These are phyloP conservation scores for Nannizzia gypsea DNA, from an alignment of 2,329 filamentous ascomycete species.

Conservation along the genomic window DNA sequence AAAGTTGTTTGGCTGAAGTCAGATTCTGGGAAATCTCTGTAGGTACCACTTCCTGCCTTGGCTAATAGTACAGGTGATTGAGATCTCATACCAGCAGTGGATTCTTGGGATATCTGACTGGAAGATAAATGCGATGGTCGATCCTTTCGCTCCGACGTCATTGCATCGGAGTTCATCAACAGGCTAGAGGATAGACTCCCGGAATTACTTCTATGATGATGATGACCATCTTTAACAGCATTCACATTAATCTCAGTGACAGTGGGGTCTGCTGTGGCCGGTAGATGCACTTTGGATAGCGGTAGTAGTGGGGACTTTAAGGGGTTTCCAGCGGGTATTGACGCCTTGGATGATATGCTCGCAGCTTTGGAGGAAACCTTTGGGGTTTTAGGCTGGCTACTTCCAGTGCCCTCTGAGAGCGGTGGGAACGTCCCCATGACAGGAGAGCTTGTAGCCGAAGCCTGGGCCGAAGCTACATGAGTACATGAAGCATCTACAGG, in stretches of 20 bases:
- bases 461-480: conserved; percentile 23
- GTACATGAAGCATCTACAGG: conserved; percentile 17
- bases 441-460: conserved; percentile 29
- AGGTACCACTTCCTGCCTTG: conserved; percentile 10
- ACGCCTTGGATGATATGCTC: conserved; percentile 33
- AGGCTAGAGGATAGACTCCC: conserved; percentile 23
- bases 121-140: conserved; percentile 20
- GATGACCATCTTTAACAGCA: conserved; percentile 22
- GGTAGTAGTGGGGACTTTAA: conserved; percentile 29
- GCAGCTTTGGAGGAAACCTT: conserved; percentile 32
- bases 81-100: conserved; percentile 18
- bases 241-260: conserved; percentile 37
- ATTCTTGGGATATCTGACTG: conserved; percentile 23
- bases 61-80: conserved; percentile 26
- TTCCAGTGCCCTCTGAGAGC: conserved; percentile 20
- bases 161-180: conserved; percentile 21
- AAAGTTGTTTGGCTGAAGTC: background rate
- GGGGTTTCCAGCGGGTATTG: conserved; percentile 26
- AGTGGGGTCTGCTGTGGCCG: conserved; percentile 33
- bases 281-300: conserved; percentile 25
- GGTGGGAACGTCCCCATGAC: conserved; percentile 22
- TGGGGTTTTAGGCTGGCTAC: conserved; percentile 22
- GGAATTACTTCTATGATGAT: conserved; percentile 24
- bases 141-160: conserved; percentile 23
- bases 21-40: background rate